Conservation (phyloP, 768 basidiomycete genomes). For the Boletus tomentosulus region DNA sequence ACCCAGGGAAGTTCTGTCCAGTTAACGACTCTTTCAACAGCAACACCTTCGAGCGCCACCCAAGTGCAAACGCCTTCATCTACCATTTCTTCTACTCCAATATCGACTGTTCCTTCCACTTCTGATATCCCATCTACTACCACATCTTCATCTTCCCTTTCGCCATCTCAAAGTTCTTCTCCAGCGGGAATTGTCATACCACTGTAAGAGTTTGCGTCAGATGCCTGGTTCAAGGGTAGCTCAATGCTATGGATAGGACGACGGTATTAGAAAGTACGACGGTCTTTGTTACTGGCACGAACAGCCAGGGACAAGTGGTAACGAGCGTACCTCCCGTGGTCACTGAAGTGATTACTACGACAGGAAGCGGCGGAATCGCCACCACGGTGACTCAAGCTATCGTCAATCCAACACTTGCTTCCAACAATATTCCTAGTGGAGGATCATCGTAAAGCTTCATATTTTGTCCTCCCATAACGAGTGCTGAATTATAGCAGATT, state of each 20-base stretch:
- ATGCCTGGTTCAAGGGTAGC: neutral
- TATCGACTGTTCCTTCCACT: slow-evolving; percentile 14
- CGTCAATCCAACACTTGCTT: slow-evolving; percentile 67
- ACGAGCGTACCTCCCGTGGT: slow-evolving; percentile 53
- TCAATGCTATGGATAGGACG: slow-evolving; percentile 37
- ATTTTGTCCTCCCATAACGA: neutral
- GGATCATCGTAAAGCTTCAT: slow-evolving; percentile 44
- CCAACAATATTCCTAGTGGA: slow-evolving; percentile 39
- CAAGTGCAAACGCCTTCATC: slow-evolving; percentile 12
- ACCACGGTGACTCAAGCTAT: slow-evolving; percentile 60
- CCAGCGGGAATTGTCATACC: slow-evolving; percentile 10
- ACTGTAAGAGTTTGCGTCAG: slow-evolving; percentile 23
- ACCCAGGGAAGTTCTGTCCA: slow-evolving; percentile 17
- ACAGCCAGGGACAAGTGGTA: slow-evolving; percentile 45
- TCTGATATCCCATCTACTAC: slow-evolving; percentile 12
- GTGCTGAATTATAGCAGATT: slow-evolving; percentile 49
- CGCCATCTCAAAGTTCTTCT: slow-evolving; percentile 7
- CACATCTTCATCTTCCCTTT: slow-evolving; percentile 5
- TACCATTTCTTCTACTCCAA: slow-evolving; percentile 13
- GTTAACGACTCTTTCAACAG: slow-evolving; percentile 18
- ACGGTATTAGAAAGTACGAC: slow-evolving; percentile 46
- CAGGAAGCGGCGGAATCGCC: slow-evolving; percentile 46
- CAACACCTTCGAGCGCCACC: slow-evolving; percentile 6
- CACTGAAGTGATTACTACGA: slow-evolving; percentile 55
- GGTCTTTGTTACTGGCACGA: slow-evolving; percentile 57